Conservation (phyloP, 176 grass and related monocot genomes). For the Phoenix roebelenii region DNA sequence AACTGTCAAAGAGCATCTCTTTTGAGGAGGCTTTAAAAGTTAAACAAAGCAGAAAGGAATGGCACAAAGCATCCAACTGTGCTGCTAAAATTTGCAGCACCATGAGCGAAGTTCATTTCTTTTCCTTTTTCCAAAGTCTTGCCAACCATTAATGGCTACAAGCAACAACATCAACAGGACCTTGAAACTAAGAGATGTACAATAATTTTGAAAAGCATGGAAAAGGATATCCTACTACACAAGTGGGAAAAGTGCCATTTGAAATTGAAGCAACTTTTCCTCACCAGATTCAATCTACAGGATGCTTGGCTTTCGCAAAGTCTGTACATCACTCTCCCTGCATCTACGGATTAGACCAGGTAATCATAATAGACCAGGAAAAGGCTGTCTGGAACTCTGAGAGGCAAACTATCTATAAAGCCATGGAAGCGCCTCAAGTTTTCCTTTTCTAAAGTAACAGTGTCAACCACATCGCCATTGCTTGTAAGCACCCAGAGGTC, state of each 20-base stretch:
- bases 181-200: constrained; percentile 4
- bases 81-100: not conserved
- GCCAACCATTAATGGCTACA: not conserved
- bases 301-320: constrained; percentile 50
- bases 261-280: constrained; percentile 20
- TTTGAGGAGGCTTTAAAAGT: no score
- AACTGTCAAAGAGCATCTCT: no score
- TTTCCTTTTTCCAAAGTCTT: not conserved
- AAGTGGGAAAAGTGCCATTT: constrained; percentile 14
- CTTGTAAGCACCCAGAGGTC: constrained; percentile 81
- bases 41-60: no score
- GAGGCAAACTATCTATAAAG: constrained; percentile 68
- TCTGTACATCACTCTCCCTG: constrained; percentile 25
- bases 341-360: constrained; percentile 26
- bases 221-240: constrained; percentile 18
- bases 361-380: constrained; percentile 71
- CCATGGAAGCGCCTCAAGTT: constrained; percentile 61
- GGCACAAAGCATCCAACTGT: no score
- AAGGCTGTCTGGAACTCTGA: constrained; percentile 59
- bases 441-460: constrained; percentile 50
- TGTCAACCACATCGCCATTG: constrained; percentile 58
- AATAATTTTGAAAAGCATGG: constrained; percentile 39
- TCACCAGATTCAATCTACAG: constrained; percentile 50
- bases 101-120: not conserved
- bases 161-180: no score